Conservation (phyloP, 495 filamentous ascomycete genomes). For the Podospora tetraspora region DNA sequence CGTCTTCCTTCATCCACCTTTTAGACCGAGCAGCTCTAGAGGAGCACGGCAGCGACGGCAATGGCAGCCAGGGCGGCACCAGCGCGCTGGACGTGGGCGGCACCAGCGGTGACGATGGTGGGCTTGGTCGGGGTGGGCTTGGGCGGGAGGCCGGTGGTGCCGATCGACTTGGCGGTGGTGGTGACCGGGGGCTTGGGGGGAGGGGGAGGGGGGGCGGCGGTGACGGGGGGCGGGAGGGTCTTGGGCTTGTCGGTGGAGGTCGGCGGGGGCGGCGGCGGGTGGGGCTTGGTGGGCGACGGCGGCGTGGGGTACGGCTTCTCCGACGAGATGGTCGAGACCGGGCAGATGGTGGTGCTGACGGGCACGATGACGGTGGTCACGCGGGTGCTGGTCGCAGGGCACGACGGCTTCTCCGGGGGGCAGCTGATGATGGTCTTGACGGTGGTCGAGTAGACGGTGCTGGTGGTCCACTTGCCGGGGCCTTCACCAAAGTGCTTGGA, state of each 20-base stretch:
- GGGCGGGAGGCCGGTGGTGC: conserved; percentile 15
- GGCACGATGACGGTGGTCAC: conserved; percentile 32
- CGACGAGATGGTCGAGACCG: conserved; percentile 22
- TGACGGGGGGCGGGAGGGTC: conserved; percentile 12
- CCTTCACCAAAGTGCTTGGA: conserved; percentile 5
- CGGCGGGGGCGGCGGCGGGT: conserved; percentile 21
- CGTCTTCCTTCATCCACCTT: neutral
- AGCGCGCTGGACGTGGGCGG: conserved; percentile 25
- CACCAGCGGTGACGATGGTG: conserved; percentile 29
- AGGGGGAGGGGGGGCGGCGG: conserved; percentile 9
- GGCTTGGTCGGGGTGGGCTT: conserved; percentile 15
- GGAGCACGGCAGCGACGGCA: conserved; percentile 29
- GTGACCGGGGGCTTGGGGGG: conserved; percentile 13
- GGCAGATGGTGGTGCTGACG: conserved; percentile 36
- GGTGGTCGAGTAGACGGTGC: conserved; percentile 29
- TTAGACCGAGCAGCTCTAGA: conserved; percentile 14
- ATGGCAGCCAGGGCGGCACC: conserved; percentile 33
- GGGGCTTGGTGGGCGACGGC: conserved; percentile 14
- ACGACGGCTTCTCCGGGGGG: conserved; percentile 19
- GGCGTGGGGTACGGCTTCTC: conserved; percentile 2
- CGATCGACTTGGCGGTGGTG: conserved; percentile 16
- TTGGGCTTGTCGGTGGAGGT: conserved; percentile 11
- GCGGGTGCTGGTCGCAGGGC: conserved; percentile 32
- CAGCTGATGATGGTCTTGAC: conserved; percentile 30
- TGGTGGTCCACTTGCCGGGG: conserved; percentile 26